Percentiles rank a stretch among this genome's conserved stretches.
Conservation (phyloP, 768 basidiomycete species). For the Hebeloma cylindrosporum region DNA sequence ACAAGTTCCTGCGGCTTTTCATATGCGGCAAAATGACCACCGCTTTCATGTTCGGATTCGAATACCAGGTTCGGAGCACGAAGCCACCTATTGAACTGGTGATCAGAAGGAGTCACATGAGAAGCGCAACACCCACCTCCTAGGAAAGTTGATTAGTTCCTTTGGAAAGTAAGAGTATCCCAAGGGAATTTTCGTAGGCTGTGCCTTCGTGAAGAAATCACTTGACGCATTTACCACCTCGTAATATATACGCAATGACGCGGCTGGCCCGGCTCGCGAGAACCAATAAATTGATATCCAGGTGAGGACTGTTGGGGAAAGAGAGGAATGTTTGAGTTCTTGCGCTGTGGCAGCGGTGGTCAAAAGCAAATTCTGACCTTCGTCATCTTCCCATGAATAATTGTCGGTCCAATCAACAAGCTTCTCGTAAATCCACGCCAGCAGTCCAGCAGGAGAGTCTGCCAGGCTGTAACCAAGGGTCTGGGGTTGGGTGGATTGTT, state of each 20-base stretch:
- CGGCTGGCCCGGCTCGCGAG: constrained; percentile 56
- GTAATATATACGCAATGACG: constrained; percentile 59
- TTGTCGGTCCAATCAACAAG: constrained; percentile 12
- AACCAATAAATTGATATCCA: constrained; percentile 63
- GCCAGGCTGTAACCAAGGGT: constrained; percentile 53
- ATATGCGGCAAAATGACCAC: constrained; percentile 60
- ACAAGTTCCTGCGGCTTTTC: constrained; percentile 50
- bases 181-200: constrained; percentile 36
- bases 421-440: constrained; percentile 38
- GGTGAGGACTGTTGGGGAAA: constrained; percentile 42
- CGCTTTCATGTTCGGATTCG: constrained; percentile 44
- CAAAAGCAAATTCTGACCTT: constrained; percentile 34
- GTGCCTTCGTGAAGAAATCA: constrained; percentile 3
- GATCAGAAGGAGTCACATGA: neutral
- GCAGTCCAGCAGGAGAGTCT: constrained; percentile 56
- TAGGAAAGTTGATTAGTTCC: constrained; percentile 36
- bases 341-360: neutral
- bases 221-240: constrained; percentile 34
- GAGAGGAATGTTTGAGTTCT: neutral
- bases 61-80: constrained; percentile 41
- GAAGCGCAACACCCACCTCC: constrained; percentile 25
- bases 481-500: constrained; percentile 50
- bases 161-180: constrained; percentile 55
- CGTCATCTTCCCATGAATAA: constrained; percentile 40
- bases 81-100: constrained; percentile 39